These are phyloP conservation scores for Cyberlindnera xylosilytica DNA, from an alignment of 805 yeast species.

Conservation along the genomic window DNA sequence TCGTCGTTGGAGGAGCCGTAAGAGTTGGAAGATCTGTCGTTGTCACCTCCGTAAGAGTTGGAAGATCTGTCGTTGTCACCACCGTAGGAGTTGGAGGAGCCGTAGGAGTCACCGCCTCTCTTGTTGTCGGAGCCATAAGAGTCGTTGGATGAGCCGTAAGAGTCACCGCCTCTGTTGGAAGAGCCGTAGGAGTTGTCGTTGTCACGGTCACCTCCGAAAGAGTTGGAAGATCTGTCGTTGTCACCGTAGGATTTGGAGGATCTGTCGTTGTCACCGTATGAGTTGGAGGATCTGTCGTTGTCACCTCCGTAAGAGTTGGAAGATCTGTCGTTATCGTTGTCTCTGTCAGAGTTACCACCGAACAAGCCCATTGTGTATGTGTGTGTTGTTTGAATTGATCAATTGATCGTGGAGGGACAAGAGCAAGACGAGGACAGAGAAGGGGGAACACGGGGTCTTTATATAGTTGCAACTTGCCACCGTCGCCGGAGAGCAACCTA, in stretches of 20 bases:
- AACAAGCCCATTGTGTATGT: constrained; percentile 6
- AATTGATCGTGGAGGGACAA: not conserved
- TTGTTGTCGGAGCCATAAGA: constrained; percentile 9
- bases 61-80: not conserved
- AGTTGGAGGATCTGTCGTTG: constrained; percentile 4
- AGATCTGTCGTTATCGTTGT: not conserved
- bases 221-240: too few relatives aligned
- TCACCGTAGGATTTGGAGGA: not conserved
- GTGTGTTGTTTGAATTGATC: not conserved
- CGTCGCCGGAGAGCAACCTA: constrained; percentile 1
- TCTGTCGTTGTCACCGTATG: constrained; percentile 6
- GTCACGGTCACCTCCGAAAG: not conserved
- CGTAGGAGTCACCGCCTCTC: not conserved
- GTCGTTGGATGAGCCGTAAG: constrained; percentile 8
- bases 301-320: not conserved
- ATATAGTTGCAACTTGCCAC: not conserved
- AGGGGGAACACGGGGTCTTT: not conserved
- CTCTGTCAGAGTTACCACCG: constrained; percentile 2
- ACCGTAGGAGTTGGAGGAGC: not conserved
- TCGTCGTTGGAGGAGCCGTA: too few relatives aligned
- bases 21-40: constrained; percentile 5
- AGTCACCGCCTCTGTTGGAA: constrained; percentile 2
- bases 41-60: not conserved
- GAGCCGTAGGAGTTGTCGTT: constrained; percentile 9
- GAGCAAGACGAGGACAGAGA: not conserved